Base-by-base conservation (phyloP, 2,329 filamentous ascomycete species). In the Cercospora canescens region DNA sequence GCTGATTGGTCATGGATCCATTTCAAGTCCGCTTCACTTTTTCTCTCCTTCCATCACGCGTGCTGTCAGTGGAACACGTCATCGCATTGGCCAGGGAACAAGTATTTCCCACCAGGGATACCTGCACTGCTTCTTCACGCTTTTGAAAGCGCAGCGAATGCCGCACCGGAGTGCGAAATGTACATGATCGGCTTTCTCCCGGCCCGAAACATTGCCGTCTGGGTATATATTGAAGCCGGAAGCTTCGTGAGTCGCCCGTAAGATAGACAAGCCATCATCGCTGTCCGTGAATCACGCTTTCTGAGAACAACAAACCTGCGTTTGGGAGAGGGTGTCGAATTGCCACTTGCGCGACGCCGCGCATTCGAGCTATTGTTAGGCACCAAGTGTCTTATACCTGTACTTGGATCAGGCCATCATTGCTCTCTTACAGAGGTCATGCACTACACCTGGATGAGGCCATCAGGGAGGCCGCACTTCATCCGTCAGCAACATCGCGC, bases 181-280 rank as follows among this genome's bases (percentile, higher is more conserved):
- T 24, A 61, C 21, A 6, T 28, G 24, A 55, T 30, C 60, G 60
- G 48, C 48, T 26, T 12, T 35, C 48, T 37, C 35, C 21, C 60
- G 60, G 48, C 32, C 59, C 60, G 60, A 62, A 21, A 28, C 50
- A 41, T 8, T 28, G 48, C 48, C 34, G 60, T 56, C 48, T 45
- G 39, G 30, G 41, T 16, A 35, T 28, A 52, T 26, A 26, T 62
- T 16, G 32, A 32, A 26, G 48, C 60, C 60, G 60, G 32, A 62
- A 62, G 60, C 34, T 41, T 56, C 48, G 48, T 39, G 48, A 62
- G 45, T 54, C 45, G 48, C 12, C 16, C 14, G 16, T 16, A 16
- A 7, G 4, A 37, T n/a, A 35, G 37, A n/a, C 34, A 35, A 58
- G 3, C 34, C 57, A 12, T 60, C 21, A 60, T 60, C 57, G 57